A percentile compares a stretch with the other conserved stretches of the same genome.
phyloP scores from a whole-genome alignment of 495 filamentous ascomycete genomes.

The Hypoxylon fragiforme region DNA sequence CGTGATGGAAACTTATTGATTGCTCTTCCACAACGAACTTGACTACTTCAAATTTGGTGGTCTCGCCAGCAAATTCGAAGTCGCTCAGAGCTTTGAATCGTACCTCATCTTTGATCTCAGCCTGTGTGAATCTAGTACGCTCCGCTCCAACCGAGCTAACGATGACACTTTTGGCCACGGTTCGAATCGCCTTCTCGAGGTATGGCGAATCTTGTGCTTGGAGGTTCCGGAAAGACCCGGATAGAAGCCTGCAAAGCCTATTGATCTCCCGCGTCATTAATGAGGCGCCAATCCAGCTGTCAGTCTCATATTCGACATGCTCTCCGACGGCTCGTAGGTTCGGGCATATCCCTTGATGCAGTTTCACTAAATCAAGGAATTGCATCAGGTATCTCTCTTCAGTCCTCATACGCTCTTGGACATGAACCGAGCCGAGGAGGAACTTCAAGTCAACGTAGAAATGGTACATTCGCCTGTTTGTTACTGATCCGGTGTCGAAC shows the following conservation, averaged over 20 bases:
- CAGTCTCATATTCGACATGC: slow-evolving; percentile 97
- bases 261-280: slow-evolving; percentile 95
- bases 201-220: slow-evolving; percentile 62
- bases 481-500: slow-evolving; percentile 90
- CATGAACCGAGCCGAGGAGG: slow-evolving; percentile 82
- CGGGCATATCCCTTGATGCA: slow-evolving; percentile 95
- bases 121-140: slow-evolving; percentile 78
- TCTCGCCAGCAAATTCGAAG: slow-evolving; percentile 76
- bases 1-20: slow-evolving; percentile 96
- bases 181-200: slow-evolving; percentile 72
- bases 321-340: slow-evolving; percentile 90
- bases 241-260: slow-evolving; percentile 81
- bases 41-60: slow-evolving; percentile 69
- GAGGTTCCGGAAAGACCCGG: slow-evolving; percentile 76
- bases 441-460: slow-evolving; percentile 94
- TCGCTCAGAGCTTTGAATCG: slow-evolving; percentile 74
- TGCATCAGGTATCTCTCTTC: slow-evolving; percentile 89
- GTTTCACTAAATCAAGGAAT: slow-evolving; percentile 91
- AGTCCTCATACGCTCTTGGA: slow-evolving; percentile 76
- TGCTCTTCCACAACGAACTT: slow-evolving; percentile 85
- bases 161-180: slow-evolving; percentile 75
- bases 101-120: slow-evolving; percentile 83
- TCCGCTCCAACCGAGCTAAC: slow-evolving; percentile 88
- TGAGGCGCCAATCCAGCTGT: slow-evolving; percentile 95
- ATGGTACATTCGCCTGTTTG: slow-evolving; percentile 92